Evolutionary conservation across 371 early-diverging fungal genomes (phyloP), one percentile per base, ranked within the genome.

Genomic region (Dipsacomyces acuminosporus): DNA sequence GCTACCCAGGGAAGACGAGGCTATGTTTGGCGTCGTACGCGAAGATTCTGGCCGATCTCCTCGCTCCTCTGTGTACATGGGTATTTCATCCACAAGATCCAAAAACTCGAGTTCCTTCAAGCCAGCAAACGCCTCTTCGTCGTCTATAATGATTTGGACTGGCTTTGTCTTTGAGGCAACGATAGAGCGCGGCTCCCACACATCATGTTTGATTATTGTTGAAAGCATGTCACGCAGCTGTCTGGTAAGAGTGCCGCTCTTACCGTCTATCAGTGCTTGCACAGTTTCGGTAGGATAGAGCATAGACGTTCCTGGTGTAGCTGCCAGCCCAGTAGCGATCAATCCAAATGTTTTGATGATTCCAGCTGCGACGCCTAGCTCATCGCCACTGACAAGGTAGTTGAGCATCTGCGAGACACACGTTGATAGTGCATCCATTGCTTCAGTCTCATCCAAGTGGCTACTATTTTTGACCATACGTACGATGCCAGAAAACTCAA

Each of bases 351-450:
- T 61, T 8, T 51, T 48, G 23, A 66, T 46, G 18, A 66, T 66
- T 6, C 45, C 48, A 0, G 36, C 44, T 5, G 49, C 52, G 1
- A 61, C 62, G 3, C 48, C 46, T 1, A 61, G 53, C 50, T 45
- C 21, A 36, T 66, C 66, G 1, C 34, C 34, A 38, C 57, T 34
- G 14, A 40, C 46, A 3, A 66, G 45, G 21, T 66, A 66, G 23
- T 35, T 54, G 3, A 66, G 45, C 66, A 66, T 66, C 53, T 61
- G 61, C 18, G 66, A 51, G 17, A 66, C 53, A 22, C 66, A 66
- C 9, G 35, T 51, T 1, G 66, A 66, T 3, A 66, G 57, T n/a
- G 53, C 48, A 30, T 61, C 57, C 45, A 66, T 53, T 14, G 66
- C 52, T 40, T 66, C 61, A 23, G 41, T 33, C 66, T 66, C 66